Percentiles rank a stretch among this genome's conserved stretches.
Conservation (phyloP, 1,284 basidiomycete species). For the Gomphus bonarii region DNA sequence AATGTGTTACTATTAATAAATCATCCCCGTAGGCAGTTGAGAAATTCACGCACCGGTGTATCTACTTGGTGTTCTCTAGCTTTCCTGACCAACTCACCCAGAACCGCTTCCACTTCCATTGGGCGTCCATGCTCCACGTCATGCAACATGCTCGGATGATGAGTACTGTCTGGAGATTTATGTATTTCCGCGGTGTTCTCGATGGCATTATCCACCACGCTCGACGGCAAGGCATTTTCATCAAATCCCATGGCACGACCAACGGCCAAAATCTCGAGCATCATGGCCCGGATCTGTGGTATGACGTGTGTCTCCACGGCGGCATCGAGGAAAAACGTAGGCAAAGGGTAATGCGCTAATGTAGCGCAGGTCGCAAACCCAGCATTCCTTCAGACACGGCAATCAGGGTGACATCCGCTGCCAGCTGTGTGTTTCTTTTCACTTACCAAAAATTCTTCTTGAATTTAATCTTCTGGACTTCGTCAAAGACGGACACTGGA, state of each 20-base stretch:
- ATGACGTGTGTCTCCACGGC: constrained; percentile 23
- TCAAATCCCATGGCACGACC: constrained; percentile 28
- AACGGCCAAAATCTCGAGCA: constrained; percentile 38
- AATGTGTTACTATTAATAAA: not conserved
- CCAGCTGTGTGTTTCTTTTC: not conserved
- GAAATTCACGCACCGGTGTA: constrained; percentile 36
- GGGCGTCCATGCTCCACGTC: constrained; percentile 44
- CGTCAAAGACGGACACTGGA: constrained; percentile 36
- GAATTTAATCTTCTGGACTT: constrained; percentile 54
- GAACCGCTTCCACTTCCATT: constrained; percentile 56
- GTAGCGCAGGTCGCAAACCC: constrained; percentile 43
- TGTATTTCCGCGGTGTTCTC: constrained; percentile 30
- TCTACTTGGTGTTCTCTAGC: constrained; percentile 35
- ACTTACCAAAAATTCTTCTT: constrained; percentile 46
- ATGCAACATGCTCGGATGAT: constrained; percentile 52
- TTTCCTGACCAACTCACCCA: constrained; percentile 49
- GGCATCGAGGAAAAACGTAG: constrained; percentile 42
- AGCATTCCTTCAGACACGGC: constrained; percentile 31
- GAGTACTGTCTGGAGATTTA: constrained; percentile 29
- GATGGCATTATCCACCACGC: constrained; percentile 30
- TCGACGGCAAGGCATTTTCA: constrained; percentile 29
- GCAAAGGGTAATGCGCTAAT: constrained; percentile 38
- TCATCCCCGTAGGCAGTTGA: not conserved
- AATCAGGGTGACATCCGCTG: not conserved
- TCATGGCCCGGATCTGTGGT: constrained; percentile 30